Percentiles rank a stretch among this genome's conserved stretches.
phyloP scores from a whole-genome alignment of 2,329 filamentous ascomycete genomes.

The Huntiella omanensis region DNA sequence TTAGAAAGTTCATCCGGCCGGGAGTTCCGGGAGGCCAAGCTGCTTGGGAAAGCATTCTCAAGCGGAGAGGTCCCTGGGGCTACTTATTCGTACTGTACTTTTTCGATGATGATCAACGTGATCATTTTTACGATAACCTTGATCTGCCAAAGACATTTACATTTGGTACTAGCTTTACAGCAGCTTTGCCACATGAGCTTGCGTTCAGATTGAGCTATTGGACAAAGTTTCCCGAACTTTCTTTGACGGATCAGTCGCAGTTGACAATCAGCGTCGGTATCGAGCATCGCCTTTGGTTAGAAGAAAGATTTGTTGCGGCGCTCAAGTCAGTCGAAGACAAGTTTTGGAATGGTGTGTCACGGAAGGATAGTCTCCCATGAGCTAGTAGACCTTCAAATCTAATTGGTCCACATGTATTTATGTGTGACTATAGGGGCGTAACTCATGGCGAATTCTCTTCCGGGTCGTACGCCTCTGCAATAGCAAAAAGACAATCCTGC shows the following conservation, averaged over 20 bases:
- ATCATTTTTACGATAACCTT: constrained; percentile 29
- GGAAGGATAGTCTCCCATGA: too few species aligned
- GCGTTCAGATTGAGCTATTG: not conserved
- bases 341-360: too few species aligned
- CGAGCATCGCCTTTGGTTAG: not conserved
- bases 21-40: too few species aligned
- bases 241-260: not conserved
- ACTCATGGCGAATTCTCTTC: too few species aligned
- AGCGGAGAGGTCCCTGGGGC: not conserved
- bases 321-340: too few species aligned
- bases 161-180: constrained; percentile 30
- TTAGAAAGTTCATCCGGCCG: not conserved
- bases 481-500: too few species aligned
- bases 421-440: too few species aligned
- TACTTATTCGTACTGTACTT: constrained; percentile 25
- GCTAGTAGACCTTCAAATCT: too few species aligned
- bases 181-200: constrained; percentile 15
- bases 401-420: too few species aligned
- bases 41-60: not conserved
- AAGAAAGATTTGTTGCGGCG: not conserved
- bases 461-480: not conserved
- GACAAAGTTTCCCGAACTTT: not conserved
- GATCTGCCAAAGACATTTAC: constrained; percentile 30
- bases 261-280: not conserved
- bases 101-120: constrained; percentile 20